Evolutionary conservation across 169 alveolate genomes (phyloP), one percentile per base, ranked within the genome.

Genomic region (Plasmodium adleri): DNA sequence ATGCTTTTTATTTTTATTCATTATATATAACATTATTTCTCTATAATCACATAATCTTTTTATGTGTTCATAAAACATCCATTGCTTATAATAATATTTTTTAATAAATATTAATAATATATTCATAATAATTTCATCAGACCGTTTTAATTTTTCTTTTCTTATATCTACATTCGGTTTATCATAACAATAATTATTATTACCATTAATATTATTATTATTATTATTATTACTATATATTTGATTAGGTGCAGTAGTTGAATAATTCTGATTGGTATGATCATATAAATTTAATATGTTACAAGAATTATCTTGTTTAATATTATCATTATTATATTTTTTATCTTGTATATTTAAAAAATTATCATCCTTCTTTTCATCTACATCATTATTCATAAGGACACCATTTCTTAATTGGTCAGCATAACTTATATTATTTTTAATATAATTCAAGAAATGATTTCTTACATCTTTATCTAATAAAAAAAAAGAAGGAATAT

Each of bases 31-130:
- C 13, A 13, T 78, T 43, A 78, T 22, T 58, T 78, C 89, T 24
- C 54, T 78, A 66, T 64, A 78, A 47, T 78, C 89, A 28, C 89
- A 78, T 12, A 78, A 22, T 66, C 49, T 50, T 26, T 32, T 78
- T 7, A 78, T 59, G 52, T 78, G 89, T 50, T 78, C 89, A 66
- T 78, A 78, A 78, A 78, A 78, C 15, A 78, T 64, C 89, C 89
- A 78, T 60, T 78, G 89, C 43, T 66, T 78, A 60, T 78, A 59
- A 28, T 78, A 78, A 66, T 64, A 7, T 49, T 52, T 26, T 20
- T 20, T 20, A 0, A 20, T 20, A 20, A 20, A 20, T 20, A 20
- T 20, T 20, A 20, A 20, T 20, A 20, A 20, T 20, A 20, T 20
- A 20, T 20, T 20, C 22, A 20, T 20, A 20, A 20, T 20, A 20